These are phyloP conservation scores for Metschnikowia noctiluminum DNA, from an alignment of 805 yeast genomes.

Conservation along the genomic window DNA sequence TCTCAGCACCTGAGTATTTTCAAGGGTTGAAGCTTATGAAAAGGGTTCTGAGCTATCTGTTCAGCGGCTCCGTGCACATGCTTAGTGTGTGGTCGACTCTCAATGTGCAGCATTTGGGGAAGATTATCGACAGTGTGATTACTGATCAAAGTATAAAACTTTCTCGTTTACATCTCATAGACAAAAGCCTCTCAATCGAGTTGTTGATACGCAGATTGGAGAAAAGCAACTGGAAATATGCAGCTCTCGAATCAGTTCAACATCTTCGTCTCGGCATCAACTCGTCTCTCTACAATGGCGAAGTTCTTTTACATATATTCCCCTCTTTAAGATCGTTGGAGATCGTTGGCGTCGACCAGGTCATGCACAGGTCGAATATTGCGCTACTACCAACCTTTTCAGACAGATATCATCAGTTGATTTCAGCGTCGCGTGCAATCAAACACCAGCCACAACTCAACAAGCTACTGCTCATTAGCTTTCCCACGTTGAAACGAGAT, in stretches of 20 bases:
- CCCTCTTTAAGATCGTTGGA: slow-evolving; percentile 24
- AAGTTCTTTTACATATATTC: slow-evolving; percentile 23
- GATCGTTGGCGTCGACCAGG: slow-evolving; percentile 20
- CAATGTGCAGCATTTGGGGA: slow-evolving; percentile 23
- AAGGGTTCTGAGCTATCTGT: slow-evolving; percentile 18
- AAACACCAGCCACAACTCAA: slow-evolving; percentile 13
- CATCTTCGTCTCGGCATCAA: slow-evolving; percentile 27
- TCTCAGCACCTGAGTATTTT: slow-evolving; percentile 27
- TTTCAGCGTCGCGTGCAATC: background rate
- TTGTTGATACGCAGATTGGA: slow-evolving; percentile 23
- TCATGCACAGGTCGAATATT: slow-evolving; percentile 17
- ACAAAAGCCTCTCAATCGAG: slow-evolving; percentile 25
- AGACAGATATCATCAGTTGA: slow-evolving; percentile 10
- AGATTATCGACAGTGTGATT: slow-evolving; percentile 27
- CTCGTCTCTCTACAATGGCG: slow-evolving; percentile 15
- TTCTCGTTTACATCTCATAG: slow-evolving; percentile 27
- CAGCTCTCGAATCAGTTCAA: slow-evolving; percentile 20
- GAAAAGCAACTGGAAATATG: slow-evolving; percentile 26
- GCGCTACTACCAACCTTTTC: slow-evolving; percentile 19
- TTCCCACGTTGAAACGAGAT: slow-evolving; percentile 21
- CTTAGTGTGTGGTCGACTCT: slow-evolving; percentile 23
- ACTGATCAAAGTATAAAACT: slow-evolving; percentile 22
- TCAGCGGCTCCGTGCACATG: slow-evolving; percentile 18
- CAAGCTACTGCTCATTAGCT: slow-evolving; percentile 25
- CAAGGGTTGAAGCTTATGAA: slow-evolving; percentile 29